Evolutionary conservation across 805 yeast genomes (phyloP), one percentile per base, ranked within the genome.

Genomic region (Saccharomyces mikatae): DNA sequence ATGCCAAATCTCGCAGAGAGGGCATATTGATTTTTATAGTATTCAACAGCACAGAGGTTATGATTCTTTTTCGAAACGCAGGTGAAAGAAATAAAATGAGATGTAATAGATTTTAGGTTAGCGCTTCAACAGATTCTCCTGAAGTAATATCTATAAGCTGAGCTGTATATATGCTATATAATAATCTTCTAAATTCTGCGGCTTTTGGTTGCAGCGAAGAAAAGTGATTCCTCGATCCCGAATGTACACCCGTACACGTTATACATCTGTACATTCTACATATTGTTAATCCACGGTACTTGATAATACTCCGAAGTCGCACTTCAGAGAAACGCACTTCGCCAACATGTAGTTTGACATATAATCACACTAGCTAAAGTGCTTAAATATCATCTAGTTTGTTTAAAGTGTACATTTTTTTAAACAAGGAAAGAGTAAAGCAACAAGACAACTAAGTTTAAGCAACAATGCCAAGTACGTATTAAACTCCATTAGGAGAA

Each of bases 381-480:
- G 11, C 24, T 2, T 36, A 36, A 17, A 36, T 36, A 17, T 36
- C 44, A 36, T 17, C 5, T 6, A 9, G 11, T 17, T 36, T 21
- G 17, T 1, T 6, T 17, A 17, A 17, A 36, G 2, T 32, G 11
- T 36, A 17, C 4, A 21, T 8, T 36, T 1, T 22, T 24, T 13
- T 17, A 10, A 17, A 36, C 6, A 36, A 36, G 13, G 6, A 17
- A 17, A 13, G 2, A 31, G 26, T 24, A 36, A 29, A 22, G 31
- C 21, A 41, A 6, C 48, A 47, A 30, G 29, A 36, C 49, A 48
- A 58, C 62, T 48, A 55, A 59, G 58, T 58, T 53, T 61, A 65
- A 74, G 73, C 71, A 74, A 77, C 74, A 70, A 80, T 80, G 85
- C 85, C 84, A 74, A 81, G 85, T 80, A 80, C 75, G 84, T 80